Base-by-base conservation (phyloP, 2,329 filamentous ascomycete genomes). In the Nectriaceae sp. region DNA sequence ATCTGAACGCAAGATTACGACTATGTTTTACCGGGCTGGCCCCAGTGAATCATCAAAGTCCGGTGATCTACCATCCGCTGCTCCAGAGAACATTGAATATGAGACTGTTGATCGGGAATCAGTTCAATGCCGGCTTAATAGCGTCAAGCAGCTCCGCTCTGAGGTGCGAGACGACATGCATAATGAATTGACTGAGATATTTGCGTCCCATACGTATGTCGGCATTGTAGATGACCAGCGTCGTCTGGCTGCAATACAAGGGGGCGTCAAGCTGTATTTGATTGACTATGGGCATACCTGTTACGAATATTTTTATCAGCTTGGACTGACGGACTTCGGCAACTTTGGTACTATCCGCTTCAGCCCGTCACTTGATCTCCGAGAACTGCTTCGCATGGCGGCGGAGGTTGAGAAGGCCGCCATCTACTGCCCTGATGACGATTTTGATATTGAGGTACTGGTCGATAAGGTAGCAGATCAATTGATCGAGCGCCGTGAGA, bases 231-330 rank as follows among this genome's bases (percentile, higher is more conserved):
- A 99, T 63, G 88, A 93, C 62, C 82, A 80, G 35, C 86, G 90
- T 42, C 88, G 94, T 11, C 82, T 99, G 11, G 92, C 86, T n/a
- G 91, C 94, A 15, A 88, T 99, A 31, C 94, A 99, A 70, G 86
- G 89, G 29, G 94, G 93, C 13, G 88, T 97, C 8, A 96, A 92
- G 65, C 80, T 99, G 6, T 97, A 89, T 67, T 81, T 99, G 19
- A 79, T 99, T 44, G 94, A 99, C 69, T 99, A 99, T 64, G 94
- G 91, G 11, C 85, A 93, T 65, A 75, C 89, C 1, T 89, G 84
- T 66, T 88, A 85, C 53, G 93, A 97, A 61, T 95, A 93, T 67
- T 95, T 97, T 68, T 99, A 99, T 72, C 94, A 99, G 70, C 74
- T 97, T 18, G 93, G 91, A 0, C 79, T 99, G 29, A 96, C 91